These are phyloP conservation scores for Lodderomyces margitis DNA, from an alignment of 1,139 yeast genomes.

Conservation along the genomic window DNA sequence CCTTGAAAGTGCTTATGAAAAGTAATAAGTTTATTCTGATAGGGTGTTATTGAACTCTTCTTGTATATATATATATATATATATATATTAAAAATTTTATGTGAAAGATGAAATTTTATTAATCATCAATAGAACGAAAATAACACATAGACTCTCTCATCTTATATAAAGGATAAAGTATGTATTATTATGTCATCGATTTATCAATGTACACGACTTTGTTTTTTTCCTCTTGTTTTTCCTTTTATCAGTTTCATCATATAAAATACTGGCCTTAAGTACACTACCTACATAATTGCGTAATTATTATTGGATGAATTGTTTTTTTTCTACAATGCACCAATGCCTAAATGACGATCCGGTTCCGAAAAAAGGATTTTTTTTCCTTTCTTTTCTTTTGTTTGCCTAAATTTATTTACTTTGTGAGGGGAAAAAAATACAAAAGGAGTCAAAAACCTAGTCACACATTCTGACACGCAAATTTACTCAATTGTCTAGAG, in stretches of 20 bases:
- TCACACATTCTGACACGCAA: neutral
- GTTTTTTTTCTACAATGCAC: too few species aligned
- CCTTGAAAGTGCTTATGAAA: too few species aligned
- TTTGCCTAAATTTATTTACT: neutral
- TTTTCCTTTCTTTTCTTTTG: neutral
- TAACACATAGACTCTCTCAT: neutral
- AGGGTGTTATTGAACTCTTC: too few species aligned
- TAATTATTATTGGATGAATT: neutral
- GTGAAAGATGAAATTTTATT: neutral
- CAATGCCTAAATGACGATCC: too few species aligned
- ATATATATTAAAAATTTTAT: slow-evolving; percentile 3
- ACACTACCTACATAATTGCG: slow-evolving; percentile 4
- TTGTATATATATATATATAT: neutral
- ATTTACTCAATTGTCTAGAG: too few species aligned
- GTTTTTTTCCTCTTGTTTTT: too few species aligned
- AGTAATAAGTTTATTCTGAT: too few species aligned
- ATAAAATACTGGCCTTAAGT: neutral
- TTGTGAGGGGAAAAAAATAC: neutral
- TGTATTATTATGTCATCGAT: slow-evolving; percentile 1
- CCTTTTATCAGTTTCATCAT: slow-evolving; percentile 1
- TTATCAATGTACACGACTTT: slow-evolving; percentile 2
- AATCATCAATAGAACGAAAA: neutral
- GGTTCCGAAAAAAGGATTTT: neutral
- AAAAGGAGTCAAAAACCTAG: neutral
- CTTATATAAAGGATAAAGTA: neutral